Evolutionary conservation across 176 grass and related monocot genomes (phyloP).

Genomic region (Aechmea fasciata): DNA sequence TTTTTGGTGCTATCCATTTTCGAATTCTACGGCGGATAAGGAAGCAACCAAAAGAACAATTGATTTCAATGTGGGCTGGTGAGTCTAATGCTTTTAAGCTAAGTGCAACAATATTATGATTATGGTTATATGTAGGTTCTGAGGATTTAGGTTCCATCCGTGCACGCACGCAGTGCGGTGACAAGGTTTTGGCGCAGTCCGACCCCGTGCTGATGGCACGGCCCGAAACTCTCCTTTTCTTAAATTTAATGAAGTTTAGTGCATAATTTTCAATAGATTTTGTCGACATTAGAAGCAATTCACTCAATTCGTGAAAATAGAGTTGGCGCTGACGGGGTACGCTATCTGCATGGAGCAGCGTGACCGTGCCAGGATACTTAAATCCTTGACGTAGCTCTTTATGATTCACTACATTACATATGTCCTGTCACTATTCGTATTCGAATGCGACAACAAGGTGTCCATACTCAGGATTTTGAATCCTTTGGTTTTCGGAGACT

Average conservation of each 20-base stretch:
- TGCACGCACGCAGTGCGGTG: too few species aligned
- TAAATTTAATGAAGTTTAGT: too few species aligned
- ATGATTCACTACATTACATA: constrained; percentile 3
- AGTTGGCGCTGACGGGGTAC: too few species aligned
- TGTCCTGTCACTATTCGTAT: background rate
- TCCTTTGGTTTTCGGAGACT: constrained; percentile 46
- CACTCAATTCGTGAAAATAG: background rate
- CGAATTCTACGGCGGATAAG: constrained; percentile 32
- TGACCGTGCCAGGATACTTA: constrained; percentile 27
- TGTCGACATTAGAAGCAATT: constrained; percentile 15
- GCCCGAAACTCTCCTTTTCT: too few species aligned
- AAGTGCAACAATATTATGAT: background rate
- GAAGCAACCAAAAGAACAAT: constrained; percentile 2
- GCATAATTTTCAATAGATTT: too few species aligned
- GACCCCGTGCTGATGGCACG: too few species aligned
- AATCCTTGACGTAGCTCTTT: background rate
- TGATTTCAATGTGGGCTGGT: constrained; percentile 8
- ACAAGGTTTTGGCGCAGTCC: too few species aligned
- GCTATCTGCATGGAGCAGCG: too few species aligned
- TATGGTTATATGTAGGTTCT: background rate
- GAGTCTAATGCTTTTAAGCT: background rate
- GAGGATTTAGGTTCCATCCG: too few species aligned
- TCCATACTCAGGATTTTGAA: constrained; percentile 35
- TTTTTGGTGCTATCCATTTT: constrained; percentile 31
- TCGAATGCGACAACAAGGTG: background rate